Base-by-base conservation (phyloP, 2,329 filamentous ascomycete species). In the Botryotinia calthae region DNA sequence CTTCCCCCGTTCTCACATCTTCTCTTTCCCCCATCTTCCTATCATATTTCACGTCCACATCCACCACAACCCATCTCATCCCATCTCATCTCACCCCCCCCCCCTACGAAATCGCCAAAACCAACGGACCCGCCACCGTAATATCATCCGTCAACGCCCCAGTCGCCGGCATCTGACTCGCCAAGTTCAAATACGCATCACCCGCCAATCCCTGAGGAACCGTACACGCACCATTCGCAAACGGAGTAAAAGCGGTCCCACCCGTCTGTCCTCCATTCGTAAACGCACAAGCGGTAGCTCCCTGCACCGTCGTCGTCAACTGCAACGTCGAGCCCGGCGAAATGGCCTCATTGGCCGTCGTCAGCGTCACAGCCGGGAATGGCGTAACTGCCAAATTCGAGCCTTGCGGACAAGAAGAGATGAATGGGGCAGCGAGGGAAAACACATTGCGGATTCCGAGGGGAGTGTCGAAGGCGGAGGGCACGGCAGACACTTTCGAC, bases 391-490 rank as follows among this genome's bases (percentile, higher is more conserved):
- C 85, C 66, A 91, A 84, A 83, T 90, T 89, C 79, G 87, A 88
- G 76, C 88, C 89, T 42, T 86, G 82, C 25, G 91, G 92, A 84
- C 91, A 94, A 44, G 88, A 88, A 72, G 82, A 81, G 84, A 94
- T 93, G 85, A 94, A 94, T 62, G 87, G 87, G 1, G 91, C 88
- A 61, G 91, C 91, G 71, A 94, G 87, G 54, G 90, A 91, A 85
- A 93, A 93, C 81, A 93, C 89, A 75, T 89, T 88, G 76, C 88
- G 86, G 76, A 90, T 88, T 44, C 87, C 87, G 20, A 94, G 88
- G 1, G 91, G 86, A 0, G 89, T 90, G 80, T 93, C 91, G 79
- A 94, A 92, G 40, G 91, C 86, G 79, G 88, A 87, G 6, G 92
- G 89, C 6, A 92, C 87, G 70, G 91, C 88, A 72, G 87, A 83